Evolutionary conservation across 2,329 filamentous ascomycete species (phyloP).

Genomic region (Trichoderma endophyticum): DNA sequence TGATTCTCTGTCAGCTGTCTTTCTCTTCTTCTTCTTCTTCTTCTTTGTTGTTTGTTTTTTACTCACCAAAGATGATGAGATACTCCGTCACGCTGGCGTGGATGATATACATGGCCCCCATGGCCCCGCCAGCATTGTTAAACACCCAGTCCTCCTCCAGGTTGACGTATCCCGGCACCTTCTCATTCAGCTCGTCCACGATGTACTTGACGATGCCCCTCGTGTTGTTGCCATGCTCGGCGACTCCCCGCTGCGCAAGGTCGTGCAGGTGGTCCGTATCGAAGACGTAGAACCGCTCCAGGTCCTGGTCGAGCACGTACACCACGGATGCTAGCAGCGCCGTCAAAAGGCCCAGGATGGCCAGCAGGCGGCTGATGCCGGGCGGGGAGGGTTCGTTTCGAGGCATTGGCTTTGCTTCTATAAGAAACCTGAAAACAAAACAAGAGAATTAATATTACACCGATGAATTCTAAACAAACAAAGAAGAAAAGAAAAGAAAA

Average conservation of each 20-base stretch:
- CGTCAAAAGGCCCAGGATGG: slow-evolving; percentile 51
- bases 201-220: slow-evolving; percentile 66
- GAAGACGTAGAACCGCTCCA: slow-evolving; percentile 73
- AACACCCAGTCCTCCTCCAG: slow-evolving; percentile 80
- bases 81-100: slow-evolving; percentile 89
- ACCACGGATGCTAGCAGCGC: slow-evolving; percentile 53
- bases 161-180: slow-evolving; percentile 57
- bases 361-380: slow-evolving; percentile 40
- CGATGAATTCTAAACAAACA: neutral
- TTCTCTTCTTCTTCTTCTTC: neutral
- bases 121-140: slow-evolving; percentile 87
- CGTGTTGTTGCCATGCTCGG: slow-evolving; percentile 72
- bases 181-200: slow-evolving; percentile 59
- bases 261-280: slow-evolving; percentile 64
- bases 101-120: slow-evolving; percentile 89
- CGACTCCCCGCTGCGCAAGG: slow-evolving; percentile 63
- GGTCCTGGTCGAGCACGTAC: slow-evolving; percentile 56
- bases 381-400: slow-evolving; percentile 22
- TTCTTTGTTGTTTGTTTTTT: neutral
- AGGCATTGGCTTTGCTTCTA: slow-evolving; percentile 10
- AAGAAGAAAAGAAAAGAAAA: neutral
- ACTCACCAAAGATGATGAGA: slow-evolving; percentile 73
- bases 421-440: neutral
- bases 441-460: neutral
- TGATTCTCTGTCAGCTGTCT: neutral